phyloP scores from a whole-genome alignment of 495 filamentous ascomycete genomes.

The Xylaria telfairii region DNA sequence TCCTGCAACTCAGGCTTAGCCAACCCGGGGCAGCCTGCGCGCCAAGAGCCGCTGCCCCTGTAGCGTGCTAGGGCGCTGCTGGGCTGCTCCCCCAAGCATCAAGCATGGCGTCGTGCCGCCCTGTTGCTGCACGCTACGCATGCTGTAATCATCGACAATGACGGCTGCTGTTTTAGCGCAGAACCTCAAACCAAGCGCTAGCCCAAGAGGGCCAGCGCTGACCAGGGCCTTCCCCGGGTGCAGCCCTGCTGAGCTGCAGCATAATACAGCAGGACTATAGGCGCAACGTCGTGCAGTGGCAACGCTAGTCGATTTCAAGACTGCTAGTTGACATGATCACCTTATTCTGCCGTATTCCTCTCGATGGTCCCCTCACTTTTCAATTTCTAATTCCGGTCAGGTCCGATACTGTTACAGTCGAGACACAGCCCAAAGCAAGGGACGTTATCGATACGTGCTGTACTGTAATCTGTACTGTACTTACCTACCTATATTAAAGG shows the following conservation, averaged over 20 bases:
- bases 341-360: constrained; percentile 6
- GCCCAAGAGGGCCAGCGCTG: constrained; percentile 5
- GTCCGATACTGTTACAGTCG: background rate
- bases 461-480: background rate
- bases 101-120: constrained; percentile 3
- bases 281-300: background rate
- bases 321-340: background rate
- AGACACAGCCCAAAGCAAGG: background rate
- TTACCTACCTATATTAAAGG: background rate
- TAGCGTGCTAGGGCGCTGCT: constrained; percentile 16
- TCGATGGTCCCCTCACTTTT: background rate
- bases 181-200: constrained; percentile 19
- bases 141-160: constrained; percentile 16
- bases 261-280: background rate
- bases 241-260: constrained; percentile 10
- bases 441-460: background rate
- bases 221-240: constrained; percentile 5
- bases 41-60: constrained; percentile 16
- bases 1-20: constrained; percentile 20
- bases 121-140: constrained; percentile 9
- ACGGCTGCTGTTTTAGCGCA: constrained; percentile 22
- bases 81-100: background rate
- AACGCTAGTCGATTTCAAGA: background rate
- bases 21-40: background rate
- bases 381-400: background rate